Percentiles rank a stretch among this genome's conserved stretches.
phyloP scores from a whole-genome alignment of 352 stramenopile species.

The Bremia lactucae region DNA sequence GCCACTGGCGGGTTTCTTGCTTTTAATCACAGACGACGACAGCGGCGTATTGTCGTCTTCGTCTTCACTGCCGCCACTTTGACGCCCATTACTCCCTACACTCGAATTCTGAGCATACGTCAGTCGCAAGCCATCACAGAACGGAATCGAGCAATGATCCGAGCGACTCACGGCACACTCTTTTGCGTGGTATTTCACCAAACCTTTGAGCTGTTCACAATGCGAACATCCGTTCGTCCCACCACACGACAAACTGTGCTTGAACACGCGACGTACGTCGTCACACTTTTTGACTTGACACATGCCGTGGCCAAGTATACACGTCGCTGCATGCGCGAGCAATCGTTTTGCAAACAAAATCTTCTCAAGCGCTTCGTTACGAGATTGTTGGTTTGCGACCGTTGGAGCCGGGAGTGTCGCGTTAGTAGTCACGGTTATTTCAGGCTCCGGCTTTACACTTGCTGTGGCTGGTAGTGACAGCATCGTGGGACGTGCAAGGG shows the following conservation, averaged over 20 bases:
- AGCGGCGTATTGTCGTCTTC: constrained; percentile 69
- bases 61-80: constrained; percentile 20
- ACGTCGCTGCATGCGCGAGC: constrained; percentile 64
- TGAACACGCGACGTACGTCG: constrained; percentile 77
- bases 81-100: too few species aligned
- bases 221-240: constrained; percentile 57
- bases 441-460: constrained; percentile 25
- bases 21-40: constrained; percentile 53
- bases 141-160: constrained; percentile 75
- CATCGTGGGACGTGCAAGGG: constrained; percentile 7
- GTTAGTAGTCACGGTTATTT: constrained; percentile 2
- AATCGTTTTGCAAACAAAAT: constrained; percentile 80
- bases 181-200: constrained; percentile 80
- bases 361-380: constrained; percentile 65
- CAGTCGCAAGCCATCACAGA: constrained; percentile 63
- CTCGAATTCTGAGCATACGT: constrained; percentile 44
- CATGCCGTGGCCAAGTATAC: constrained; percentile 36
- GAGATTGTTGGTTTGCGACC: constrained; percentile 15
- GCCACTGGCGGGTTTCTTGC: constrained; percentile 46
- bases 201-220: constrained; percentile 70
- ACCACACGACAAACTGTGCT: constrained; percentile 71
- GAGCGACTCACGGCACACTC: constrained; percentile 49
- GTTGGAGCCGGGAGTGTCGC: constrained; percentile 14
- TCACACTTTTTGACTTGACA: constrained; percentile 84
- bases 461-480: constrained; percentile 6